These are phyloP conservation scores for Myriosclerotinia duriaeana DNA, from an alignment of 2,329 filamentous ascomycete genomes.

Conservation along the genomic window DNA sequence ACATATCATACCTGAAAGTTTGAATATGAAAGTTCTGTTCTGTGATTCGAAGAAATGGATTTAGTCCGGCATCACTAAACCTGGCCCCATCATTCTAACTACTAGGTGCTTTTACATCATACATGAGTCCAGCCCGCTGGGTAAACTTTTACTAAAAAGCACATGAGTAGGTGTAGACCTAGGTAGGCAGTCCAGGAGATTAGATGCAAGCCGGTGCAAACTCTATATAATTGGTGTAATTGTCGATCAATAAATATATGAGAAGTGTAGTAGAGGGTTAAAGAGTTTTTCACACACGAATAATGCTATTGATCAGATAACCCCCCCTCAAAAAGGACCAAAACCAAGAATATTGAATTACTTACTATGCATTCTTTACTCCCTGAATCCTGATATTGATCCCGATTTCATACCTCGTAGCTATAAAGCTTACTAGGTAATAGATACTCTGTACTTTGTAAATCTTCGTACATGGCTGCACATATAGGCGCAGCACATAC, in stretches of 20 bases:
- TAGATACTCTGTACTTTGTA: conserved; percentile 1
- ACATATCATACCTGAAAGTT: not conserved
- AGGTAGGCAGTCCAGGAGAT: not conserved
- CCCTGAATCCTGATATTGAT: not conserved
- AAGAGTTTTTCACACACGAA: not conserved
- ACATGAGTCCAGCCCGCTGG: not conserved
- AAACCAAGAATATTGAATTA: too few relatives aligned
- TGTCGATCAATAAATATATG: not conserved
- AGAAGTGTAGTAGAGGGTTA: not conserved
- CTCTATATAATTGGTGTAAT: not conserved
- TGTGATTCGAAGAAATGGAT: not conserved
- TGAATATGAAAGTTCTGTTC: not conserved
- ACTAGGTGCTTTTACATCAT: not conserved
- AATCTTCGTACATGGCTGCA: conserved; percentile 13
- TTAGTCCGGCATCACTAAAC: conserved; percentile 11
- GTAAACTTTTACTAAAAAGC: not conserved
- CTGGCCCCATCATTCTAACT: not conserved
- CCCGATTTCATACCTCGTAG: too few relatives aligned
- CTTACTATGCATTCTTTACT: too few relatives aligned
- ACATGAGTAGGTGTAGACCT: not conserved
- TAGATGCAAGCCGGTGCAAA: not conserved
- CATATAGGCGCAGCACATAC: conserved; percentile 7
- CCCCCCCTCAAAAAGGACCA: too few relatives aligned
- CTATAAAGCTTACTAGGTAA: conserved; percentile 17
- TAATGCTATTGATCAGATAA: not conserved